Percentiles rank a stretch among this genome's conserved stretches.
Conservation (phyloP, 2,329 filamentous ascomycete species). For the Albifimbria verrucaria region DNA sequence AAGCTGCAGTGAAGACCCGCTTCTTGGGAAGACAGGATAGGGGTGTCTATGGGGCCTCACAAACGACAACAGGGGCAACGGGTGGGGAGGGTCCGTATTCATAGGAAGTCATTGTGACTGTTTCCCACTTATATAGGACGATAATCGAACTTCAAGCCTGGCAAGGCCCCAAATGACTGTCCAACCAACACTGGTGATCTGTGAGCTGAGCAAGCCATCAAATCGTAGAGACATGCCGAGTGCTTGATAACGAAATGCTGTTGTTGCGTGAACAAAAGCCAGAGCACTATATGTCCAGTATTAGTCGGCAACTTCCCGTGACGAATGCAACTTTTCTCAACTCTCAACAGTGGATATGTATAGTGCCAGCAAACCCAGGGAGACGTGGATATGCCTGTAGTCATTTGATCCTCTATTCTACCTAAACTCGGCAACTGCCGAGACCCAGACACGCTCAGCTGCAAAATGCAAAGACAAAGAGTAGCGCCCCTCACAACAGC, state of each 20-base stretch:
- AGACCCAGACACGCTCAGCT: neutral
- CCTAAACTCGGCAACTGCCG: conserved; percentile 6
- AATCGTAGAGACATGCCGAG: too few species aligned
- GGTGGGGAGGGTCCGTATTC: neutral
- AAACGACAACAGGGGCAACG: neutral
- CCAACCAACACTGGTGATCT: too few species aligned
- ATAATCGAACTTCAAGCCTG: conserved; percentile 31
- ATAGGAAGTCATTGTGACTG: conserved; percentile 6
- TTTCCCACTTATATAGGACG: conserved; percentile 15
- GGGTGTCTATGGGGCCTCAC: neutral
- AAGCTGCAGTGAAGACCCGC: conserved; percentile 24
- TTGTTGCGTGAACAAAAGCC: too few species aligned
- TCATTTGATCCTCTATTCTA: conserved; percentile 21
- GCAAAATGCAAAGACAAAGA: neutral
- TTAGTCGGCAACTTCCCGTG: too few species aligned
- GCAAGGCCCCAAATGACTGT: too few species aligned
- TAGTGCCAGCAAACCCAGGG: too few species aligned
- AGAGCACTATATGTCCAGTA: too few species aligned
- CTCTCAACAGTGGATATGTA: too few species aligned
- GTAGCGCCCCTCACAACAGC: too few species aligned
- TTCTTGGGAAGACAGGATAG: neutral
- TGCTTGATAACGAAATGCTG: too few species aligned
- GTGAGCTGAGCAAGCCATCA: too few species aligned
- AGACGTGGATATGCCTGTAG: neutral
- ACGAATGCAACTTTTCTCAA: too few species aligned